These are phyloP conservation scores for Heracleum sosnowskyi DNA, from an alignment of 129 eudicot species.

Conservation along the genomic window DNA sequence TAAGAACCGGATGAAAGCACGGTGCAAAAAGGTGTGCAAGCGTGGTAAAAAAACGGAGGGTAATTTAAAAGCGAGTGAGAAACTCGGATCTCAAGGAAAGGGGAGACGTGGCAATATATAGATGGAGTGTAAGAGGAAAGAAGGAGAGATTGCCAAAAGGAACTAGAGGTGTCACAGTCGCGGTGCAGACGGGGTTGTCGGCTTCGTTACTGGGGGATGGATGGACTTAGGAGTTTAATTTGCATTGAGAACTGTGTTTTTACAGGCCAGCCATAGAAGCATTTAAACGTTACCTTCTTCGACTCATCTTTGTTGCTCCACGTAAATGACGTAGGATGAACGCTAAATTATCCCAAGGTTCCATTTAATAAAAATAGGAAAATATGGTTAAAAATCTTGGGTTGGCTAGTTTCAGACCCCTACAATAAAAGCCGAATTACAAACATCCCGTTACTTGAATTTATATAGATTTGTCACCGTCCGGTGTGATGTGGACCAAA, in stretches of 20 bases:
- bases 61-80: not conserved
- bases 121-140: not conserved
- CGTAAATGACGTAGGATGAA: not conserved
- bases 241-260: not conserved
- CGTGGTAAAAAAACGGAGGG: too few relatives aligned
- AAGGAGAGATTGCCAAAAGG: slow-evolving; percentile 23
- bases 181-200: slow-evolving; percentile 25
- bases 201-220: slow-evolving; percentile 2
- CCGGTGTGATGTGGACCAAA: not conserved
- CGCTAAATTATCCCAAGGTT: not conserved
- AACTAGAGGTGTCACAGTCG: slow-evolving; percentile 30
- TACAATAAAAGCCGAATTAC: not conserved
- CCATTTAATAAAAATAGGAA: too few relatives aligned
- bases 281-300: not conserved
- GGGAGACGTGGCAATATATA: slow-evolving; percentile 5
- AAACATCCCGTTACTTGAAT: not conserved
- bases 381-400: too few relatives aligned
- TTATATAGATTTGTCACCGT: not conserved
- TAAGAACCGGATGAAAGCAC: too few relatives aligned
- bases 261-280: not conserved
- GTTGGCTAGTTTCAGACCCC: not conserved
- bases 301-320: not conserved
- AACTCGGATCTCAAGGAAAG: not conserved
- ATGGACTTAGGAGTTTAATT: not conserved
- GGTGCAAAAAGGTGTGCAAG: too few relatives aligned